Evolutionary conservation across 768 basidiomycete genomes (phyloP).

Genomic region (Tulasnella sp.): DNA sequence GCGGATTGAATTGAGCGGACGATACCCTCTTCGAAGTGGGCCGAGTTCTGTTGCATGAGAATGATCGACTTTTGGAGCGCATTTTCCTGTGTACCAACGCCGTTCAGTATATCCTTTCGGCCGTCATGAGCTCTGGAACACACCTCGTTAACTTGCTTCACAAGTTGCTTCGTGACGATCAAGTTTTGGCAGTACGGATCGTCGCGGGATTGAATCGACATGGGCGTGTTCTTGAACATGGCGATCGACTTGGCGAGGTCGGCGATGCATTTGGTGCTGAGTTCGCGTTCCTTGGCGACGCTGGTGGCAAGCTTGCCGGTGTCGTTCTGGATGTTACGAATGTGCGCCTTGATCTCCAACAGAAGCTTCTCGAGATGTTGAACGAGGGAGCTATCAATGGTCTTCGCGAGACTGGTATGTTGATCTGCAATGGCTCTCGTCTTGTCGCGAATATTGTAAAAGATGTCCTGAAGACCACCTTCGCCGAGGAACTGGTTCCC

Average conservation of each 20-base stretch:
- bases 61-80: constrained; percentile 94
- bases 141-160: constrained; percentile 45
- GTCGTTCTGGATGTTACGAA: constrained; percentile 95
- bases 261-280: constrained; percentile 72
- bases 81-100: constrained; percentile 78
- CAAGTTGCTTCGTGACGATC: constrained; percentile 65
- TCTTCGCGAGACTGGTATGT: constrained; percentile 90
- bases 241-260: constrained; percentile 81
- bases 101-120: background rate
- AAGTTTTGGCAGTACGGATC: constrained; percentile 74
- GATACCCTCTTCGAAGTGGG: constrained; percentile 94
- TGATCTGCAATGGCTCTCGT: constrained; percentile 89
- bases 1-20: constrained; percentile 92
- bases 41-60: constrained; percentile 96
- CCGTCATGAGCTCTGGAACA: background rate
- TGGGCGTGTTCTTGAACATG: constrained; percentile 91
- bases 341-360: constrained; percentile 93
- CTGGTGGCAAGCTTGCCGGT: constrained; percentile 83
- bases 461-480: constrained; percentile 90
- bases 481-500: constrained; percentile 99
- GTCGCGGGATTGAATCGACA: constrained; percentile 62
- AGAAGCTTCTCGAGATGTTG: constrained; percentile 95
- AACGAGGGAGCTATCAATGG: constrained; percentile 93
- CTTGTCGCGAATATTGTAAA: constrained; percentile 86
- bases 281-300: constrained; percentile 88